These are phyloP conservation scores for Trametes cinnabarina DNA, from an alignment of 768 basidiomycete genomes.

Conservation along the genomic window DNA sequence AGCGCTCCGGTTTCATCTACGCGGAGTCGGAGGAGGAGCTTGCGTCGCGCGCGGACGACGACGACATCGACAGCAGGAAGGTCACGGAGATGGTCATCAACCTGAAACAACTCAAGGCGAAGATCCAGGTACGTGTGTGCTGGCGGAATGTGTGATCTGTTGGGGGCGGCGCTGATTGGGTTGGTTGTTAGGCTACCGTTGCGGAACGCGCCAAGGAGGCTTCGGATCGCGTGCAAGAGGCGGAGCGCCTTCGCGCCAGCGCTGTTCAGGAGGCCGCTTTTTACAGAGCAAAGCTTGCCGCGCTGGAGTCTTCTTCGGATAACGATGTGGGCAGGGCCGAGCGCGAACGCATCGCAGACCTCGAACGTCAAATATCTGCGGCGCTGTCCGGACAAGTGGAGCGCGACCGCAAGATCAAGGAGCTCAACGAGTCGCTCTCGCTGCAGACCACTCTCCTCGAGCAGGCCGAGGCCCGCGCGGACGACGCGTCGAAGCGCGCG, in stretches of 20 bases:
- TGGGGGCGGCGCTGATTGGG: too few species aligned
- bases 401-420: slow-evolving; percentile 69
- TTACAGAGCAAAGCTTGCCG: slow-evolving; percentile 92
- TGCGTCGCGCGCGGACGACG: slow-evolving; percentile 34
- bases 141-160: not conserved
- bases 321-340: slow-evolving; percentile 68
- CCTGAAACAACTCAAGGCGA: slow-evolving; percentile 86
- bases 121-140: slow-evolving; percentile 68
- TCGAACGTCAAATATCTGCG: slow-evolving; percentile 68
- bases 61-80: slow-evolving; percentile 48
- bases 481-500: slow-evolving; percentile 72
- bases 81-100: slow-evolving; percentile 71
- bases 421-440: slow-evolving; percentile 70
- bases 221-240: slow-evolving; percentile 75
- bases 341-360: slow-evolving; percentile 68
- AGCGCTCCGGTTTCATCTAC: slow-evolving; percentile 74
- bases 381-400: slow-evolving; percentile 60
- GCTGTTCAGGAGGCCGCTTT: slow-evolving; percentile 94
- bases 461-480: slow-evolving; percentile 75
- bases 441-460: slow-evolving; percentile 75
- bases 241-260: slow-evolving; percentile 69
- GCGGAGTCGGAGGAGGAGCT: slow-evolving; percentile 47
- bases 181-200: slow-evolving; percentile 54
- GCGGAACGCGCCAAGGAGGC: slow-evolving; percentile 72
- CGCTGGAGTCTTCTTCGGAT: slow-evolving; percentile 70